These are phyloP conservation scores for Aegle marmelos DNA, from an alignment of 345 rosid species.

Conservation along the genomic window DNA sequence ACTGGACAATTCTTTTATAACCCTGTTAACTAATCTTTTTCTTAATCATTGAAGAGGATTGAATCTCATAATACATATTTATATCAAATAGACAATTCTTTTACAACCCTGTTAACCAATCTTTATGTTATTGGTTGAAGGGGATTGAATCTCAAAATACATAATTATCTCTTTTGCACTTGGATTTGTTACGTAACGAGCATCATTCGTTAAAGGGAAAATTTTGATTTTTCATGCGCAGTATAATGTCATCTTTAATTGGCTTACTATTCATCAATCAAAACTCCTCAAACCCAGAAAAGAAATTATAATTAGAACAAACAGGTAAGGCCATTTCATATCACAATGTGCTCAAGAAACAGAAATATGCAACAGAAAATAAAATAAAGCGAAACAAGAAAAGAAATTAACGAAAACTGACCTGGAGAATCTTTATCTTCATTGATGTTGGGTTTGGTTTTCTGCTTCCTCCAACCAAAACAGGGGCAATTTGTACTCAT, in stretches of 20 bases:
- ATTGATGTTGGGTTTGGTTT: conserved; percentile 17
- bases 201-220: background rate
- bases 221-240: background rate
- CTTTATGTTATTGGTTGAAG: background rate
- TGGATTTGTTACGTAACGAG: background rate
- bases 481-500: conserved; percentile 50
- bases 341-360: background rate
- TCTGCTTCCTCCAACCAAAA: conserved; percentile 32
- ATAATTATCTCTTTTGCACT: background rate
- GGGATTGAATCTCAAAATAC: background rate
- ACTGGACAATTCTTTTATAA: background rate
- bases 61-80: too few species aligned
- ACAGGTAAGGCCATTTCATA: background rate
- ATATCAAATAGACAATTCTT: background rate
- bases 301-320: background rate
- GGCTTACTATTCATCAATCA: too few species aligned
- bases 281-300: background rate
- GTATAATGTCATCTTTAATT: background rate
- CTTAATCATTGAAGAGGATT: too few species aligned
- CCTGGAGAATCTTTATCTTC: conserved; percentile 3
- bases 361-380: background rate
- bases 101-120: background rate
- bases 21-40: background rate
- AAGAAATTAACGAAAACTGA: background rate
- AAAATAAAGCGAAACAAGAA: background rate